phyloP scores from a whole-genome alignment of 2,329 filamentous ascomycete species.

The Pseudohalonectria lignicola region DNA sequence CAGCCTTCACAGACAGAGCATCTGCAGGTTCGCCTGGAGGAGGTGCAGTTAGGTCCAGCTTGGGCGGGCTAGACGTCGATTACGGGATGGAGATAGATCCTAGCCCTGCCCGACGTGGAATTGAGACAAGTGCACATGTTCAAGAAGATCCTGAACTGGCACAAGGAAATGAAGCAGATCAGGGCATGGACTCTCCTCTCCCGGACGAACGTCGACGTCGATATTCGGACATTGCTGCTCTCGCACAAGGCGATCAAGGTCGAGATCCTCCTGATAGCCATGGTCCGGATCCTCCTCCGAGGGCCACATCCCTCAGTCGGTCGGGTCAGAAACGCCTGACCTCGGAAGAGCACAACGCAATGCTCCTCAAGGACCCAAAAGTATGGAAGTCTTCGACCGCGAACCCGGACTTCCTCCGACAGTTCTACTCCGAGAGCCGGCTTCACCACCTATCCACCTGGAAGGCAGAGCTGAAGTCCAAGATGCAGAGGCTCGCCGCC shows the following conservation, averaged over 20 bases:
- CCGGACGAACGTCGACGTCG: too few relatives aligned
- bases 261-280: not conserved
- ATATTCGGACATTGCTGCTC: not conserved
- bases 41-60: not conserved
- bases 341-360: conserved; percentile 85
- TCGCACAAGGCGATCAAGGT: too few relatives aligned
- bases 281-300: too few relatives aligned
- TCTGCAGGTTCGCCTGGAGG: too few relatives aligned
- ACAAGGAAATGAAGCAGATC: too few relatives aligned
- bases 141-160: too few relatives aligned
- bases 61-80: not conserved
- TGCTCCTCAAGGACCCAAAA: conserved; percentile 71
- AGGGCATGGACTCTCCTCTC: not conserved
- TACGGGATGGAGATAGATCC: not conserved
- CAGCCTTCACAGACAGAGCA: not conserved
- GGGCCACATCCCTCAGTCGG: too few relatives aligned
- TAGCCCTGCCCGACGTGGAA: too few relatives aligned
- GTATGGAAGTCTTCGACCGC: conserved; percentile 83
- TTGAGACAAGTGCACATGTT: too few relatives aligned
- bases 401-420: conserved; percentile 86
- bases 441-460: conserved; percentile 91
- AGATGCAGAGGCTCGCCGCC: conserved; percentile 68
- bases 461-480: conserved; percentile 89
- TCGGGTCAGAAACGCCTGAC: conserved; percentile 39
- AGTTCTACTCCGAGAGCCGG: conserved; percentile 91